Percentiles rank a stretch among this genome's conserved stretches.
Evolutionary conservation across 108 stramenopile species (phyloP).

Genomic region (Skeletonema costatum): DNA sequence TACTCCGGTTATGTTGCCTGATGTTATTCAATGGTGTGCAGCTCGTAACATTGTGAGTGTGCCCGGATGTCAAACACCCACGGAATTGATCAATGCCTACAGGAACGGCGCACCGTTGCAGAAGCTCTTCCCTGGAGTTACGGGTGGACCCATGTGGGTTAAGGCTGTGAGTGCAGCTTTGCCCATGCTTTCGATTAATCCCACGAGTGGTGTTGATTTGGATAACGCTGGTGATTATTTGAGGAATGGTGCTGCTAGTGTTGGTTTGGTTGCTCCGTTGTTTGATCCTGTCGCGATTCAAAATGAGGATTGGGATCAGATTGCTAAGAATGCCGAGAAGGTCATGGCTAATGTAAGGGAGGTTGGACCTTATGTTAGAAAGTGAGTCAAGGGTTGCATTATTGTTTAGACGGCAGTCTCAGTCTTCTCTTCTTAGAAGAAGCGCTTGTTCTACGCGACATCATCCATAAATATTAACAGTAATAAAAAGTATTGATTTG

Average conservation of each 20-base stretch:
- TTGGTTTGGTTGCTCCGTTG: slow-evolving; percentile 85
- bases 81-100: slow-evolving; percentile 77
- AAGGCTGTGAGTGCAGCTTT: slow-evolving; percentile 83
- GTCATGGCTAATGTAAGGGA: slow-evolving; percentile 78
- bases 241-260: slow-evolving; percentile 74
- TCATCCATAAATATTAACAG: no score
- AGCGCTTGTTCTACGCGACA: no score
- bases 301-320: slow-evolving; percentile 72
- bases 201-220: slow-evolving; percentile 81
- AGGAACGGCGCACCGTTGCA: slow-evolving; percentile 81
- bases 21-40: slow-evolving; percentile 81
- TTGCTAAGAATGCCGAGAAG: slow-evolving; percentile 83
- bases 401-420: no score
- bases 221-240: slow-evolving; percentile 85
- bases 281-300: slow-evolving; percentile 81
- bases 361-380: slow-evolving; percentile 76
- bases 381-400: slow-evolving; percentile 33
- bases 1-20: slow-evolving; percentile 86
- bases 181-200: slow-evolving; percentile 83
- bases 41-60: slow-evolving; percentile 79
- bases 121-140: slow-evolving; percentile 88
- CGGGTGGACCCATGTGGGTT: slow-evolving; percentile 83
- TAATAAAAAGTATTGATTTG: no score
- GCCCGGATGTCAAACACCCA: slow-evolving; percentile 89
- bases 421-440: no score